These are phyloP conservation scores for Russula foetens DNA, from an alignment of 768 basidiomycete species.

Conservation along the genomic window DNA sequence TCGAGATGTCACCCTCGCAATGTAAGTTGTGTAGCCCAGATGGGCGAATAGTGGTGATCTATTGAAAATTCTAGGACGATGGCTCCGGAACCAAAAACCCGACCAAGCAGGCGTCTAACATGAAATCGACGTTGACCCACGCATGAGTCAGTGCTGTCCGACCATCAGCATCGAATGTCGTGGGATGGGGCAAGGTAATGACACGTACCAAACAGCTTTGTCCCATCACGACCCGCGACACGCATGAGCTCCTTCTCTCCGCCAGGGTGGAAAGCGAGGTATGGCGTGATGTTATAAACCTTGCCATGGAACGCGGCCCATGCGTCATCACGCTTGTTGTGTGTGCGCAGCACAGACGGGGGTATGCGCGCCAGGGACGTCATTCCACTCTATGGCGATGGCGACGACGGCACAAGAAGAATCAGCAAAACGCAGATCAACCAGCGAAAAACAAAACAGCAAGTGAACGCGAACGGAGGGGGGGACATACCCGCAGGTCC, in stretches of 20 bases:
- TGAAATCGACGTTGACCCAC: conserved; percentile 95
- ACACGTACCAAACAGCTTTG: conserved; percentile 81
- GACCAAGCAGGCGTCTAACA: conserved; percentile 89
- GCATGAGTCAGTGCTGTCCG: conserved; percentile 76
- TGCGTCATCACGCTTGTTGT: conserved; percentile 80
- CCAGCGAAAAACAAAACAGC: background rate
- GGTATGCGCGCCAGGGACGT: conserved; percentile 54
- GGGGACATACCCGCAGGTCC: conserved; percentile 59
- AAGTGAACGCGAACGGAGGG: background rate
- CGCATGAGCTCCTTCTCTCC: conserved; percentile 93
- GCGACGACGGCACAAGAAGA: conserved; percentile 6
- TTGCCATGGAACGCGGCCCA: conserved; percentile 91
- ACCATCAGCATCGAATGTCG: background rate
- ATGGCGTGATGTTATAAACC: conserved; percentile 95
- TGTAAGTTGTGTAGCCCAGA: background rate
- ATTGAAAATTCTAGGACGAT: conserved; percentile 22
- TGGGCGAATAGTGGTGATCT: background rate
- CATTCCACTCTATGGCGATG: conserved; percentile 48
- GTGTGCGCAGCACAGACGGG: conserved; percentile 67
- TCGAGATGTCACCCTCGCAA: background rate
- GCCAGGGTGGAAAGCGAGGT: conserved; percentile 87
- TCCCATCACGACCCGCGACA: conserved; percentile 90
- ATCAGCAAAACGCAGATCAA: background rate
- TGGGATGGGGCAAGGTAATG: background rate
- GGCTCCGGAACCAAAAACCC: conserved; percentile 81